These are phyloP conservation scores for Leptographium wingfieldii DNA, from an alignment of 2,329 filamentous ascomycete genomes.

Conservation along the genomic window DNA sequence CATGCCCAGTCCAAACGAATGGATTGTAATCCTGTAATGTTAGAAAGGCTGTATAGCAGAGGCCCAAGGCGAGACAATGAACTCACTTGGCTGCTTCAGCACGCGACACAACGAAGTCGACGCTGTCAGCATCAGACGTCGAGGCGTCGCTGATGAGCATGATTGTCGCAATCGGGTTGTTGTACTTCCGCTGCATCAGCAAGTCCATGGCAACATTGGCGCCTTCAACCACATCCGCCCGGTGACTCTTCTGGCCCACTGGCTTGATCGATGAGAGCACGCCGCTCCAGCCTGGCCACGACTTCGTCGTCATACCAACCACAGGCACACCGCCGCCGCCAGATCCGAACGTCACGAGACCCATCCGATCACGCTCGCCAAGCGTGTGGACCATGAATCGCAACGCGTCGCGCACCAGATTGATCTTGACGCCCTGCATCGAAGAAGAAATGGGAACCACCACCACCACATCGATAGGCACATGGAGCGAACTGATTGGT, in stretches of 20 bases:
- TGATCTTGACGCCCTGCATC: slow-evolving; percentile 99
- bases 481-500: slow-evolving; percentile 51
- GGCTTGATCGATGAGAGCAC: slow-evolving; percentile 79
- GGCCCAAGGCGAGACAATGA: not conserved
- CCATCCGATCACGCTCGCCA: slow-evolving; percentile 91
- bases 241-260: slow-evolving; percentile 90
- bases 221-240: slow-evolving; percentile 92
- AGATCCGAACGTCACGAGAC: slow-evolving; percentile 90
- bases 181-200: slow-evolving; percentile 93
- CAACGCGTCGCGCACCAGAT: slow-evolving; percentile 78
- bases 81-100: slow-evolving; percentile 92
- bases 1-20: slow-evolving; percentile 90
- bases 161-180: slow-evolving; percentile 89
- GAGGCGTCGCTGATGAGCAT: slow-evolving; percentile 96
- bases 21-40: slow-evolving; percentile 66
- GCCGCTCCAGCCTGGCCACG: slow-evolving; percentile 83
- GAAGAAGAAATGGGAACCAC: slow-evolving; percentile 96
- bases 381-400: slow-evolving; percentile 84
- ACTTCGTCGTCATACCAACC: slow-evolving; percentile 96
- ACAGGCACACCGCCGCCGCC: slow-evolving; percentile 86
- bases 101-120: slow-evolving; percentile 93
- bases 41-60: slow-evolving; percentile 8
- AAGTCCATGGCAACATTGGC: slow-evolving; percentile 98
- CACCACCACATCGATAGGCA: slow-evolving; percentile 89
- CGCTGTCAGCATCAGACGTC: slow-evolving; percentile 84